Percentiles rank a stretch among this genome's conserved stretches.
Conservation (phyloP, 305 asterid genomes). For the Solanum hybrid region DNA sequence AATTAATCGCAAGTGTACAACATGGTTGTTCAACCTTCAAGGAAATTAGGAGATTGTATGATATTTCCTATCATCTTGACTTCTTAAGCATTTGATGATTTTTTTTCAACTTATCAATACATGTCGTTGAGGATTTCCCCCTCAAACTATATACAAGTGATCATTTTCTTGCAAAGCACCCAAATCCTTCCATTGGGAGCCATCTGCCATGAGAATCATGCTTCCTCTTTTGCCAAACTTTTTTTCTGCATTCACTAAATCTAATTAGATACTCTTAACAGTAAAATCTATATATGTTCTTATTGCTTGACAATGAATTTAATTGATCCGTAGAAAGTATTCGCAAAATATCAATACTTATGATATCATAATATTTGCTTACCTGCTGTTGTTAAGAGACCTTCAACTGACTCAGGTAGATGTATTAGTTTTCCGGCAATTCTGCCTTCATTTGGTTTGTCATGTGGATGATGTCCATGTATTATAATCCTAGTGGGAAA, state of each 20-base stretch:
- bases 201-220: constrained; percentile 53
- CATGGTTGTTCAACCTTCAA: neutral
- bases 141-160: constrained; percentile 51
- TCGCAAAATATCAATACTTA: neutral
- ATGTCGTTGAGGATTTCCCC: neutral
- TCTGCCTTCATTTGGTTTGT: constrained; percentile 36
- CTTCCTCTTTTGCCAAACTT: constrained; percentile 65
- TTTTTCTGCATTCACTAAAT: constrained; percentile 44
- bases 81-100: neutral
- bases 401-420: constrained; percentile 73
- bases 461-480: constrained; percentile 79
- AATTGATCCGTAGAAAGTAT: neutral
- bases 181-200: constrained; percentile 65
- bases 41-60: neutral
- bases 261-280: neutral
- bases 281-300: neutral
- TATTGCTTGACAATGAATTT: neutral
- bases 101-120: constrained; percentile 16
- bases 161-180: constrained; percentile 67
- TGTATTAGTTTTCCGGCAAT: constrained; percentile 65
- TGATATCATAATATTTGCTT: neutral
- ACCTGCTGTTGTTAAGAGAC: constrained; percentile 73
- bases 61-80: neutral
- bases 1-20: no score
- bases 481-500: constrained; percentile 60